phyloP scores from a whole-genome alignment of 2,329 filamentous ascomycete species.

The Mollisia scopiformis region DNA sequence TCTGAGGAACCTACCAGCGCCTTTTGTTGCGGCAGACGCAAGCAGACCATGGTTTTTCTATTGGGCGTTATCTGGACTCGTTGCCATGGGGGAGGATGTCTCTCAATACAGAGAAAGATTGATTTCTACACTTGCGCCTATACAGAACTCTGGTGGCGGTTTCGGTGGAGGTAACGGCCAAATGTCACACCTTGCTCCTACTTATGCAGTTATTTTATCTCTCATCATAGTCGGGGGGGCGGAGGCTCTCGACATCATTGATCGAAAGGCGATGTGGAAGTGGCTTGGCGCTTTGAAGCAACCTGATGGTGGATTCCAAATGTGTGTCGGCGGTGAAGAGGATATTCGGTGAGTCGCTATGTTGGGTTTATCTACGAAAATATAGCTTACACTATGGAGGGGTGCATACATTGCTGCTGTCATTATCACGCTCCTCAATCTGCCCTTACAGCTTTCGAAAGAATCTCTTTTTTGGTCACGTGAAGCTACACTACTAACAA shows the following conservation, averaged over 20 bases:
- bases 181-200: conserved; percentile 83
- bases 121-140: conserved; percentile 73
- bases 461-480: conserved; percentile 69
- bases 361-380: background rate
- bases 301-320: conserved; percentile 83
- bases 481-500: conserved; percentile 70
- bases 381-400: conserved; percentile 46
- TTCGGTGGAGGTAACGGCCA: conserved; percentile 96
- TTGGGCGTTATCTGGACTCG: conserved; percentile 81
- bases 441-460: conserved; percentile 78
- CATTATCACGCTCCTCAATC: conserved; percentile 78
- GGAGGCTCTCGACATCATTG: conserved; percentile 73
- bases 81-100: conserved; percentile 75
- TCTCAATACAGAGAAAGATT: conserved; percentile 68
- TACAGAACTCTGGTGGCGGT: conserved; percentile 83
- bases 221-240: conserved; percentile 78
- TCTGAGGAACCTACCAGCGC: conserved; percentile 65
- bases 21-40: conserved; percentile 78
- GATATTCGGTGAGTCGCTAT: conserved; percentile 74
- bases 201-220: conserved; percentile 82
- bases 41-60: conserved; percentile 94
- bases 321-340: conserved; percentile 85
- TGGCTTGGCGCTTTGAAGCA: conserved; percentile 90
- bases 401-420: conserved; percentile 92
- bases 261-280: conserved; percentile 85